Evolutionary conservation across 2,329 filamentous ascomycete genomes (phyloP).

Genomic region (Exophiala aquamarina): DNA sequence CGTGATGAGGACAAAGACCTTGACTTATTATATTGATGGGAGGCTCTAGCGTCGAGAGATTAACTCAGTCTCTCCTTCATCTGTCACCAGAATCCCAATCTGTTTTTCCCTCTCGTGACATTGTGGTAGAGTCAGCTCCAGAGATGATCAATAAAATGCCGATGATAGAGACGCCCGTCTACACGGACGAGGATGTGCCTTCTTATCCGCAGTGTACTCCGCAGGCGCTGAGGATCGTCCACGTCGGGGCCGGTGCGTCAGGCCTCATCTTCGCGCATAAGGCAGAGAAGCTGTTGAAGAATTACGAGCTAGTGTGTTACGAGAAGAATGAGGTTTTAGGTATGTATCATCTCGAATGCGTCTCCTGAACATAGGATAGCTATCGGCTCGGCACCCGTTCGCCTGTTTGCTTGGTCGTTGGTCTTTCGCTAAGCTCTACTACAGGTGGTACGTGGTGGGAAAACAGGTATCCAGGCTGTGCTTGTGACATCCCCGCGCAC

Average conservation of each 20-base stretch:
- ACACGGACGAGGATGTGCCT: constrained; percentile 14
- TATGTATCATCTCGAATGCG: too few species aligned
- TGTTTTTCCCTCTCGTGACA: too few species aligned
- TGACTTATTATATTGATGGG: too few species aligned
- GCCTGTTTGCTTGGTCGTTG: too few species aligned
- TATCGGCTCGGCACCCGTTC: too few species aligned
- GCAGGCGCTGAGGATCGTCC: constrained; percentile 15
- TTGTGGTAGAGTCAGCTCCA: too few species aligned
- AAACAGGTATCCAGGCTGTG: constrained; percentile 18
- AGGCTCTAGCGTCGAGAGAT: too few species aligned
- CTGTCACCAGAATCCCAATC: too few species aligned
- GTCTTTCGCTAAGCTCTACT: too few species aligned
- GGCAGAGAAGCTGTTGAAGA: constrained; percentile 9
- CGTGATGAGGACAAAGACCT: too few species aligned
- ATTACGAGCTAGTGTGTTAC: constrained; percentile 22
- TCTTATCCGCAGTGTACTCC: constrained; percentile 19
- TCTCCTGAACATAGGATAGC: too few species aligned
- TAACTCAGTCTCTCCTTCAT: too few species aligned
- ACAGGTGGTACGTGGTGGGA: constrained; percentile 16
- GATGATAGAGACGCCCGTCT: constrained; percentile 5
- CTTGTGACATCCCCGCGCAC: constrained; percentile 45
- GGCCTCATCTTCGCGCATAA: constrained; percentile 15
- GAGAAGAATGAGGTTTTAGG: constrained; percentile 21
- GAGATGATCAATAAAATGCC: constrained; percentile 13
- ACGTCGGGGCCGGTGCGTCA: constrained; percentile 19